Evolutionary conservation across 257 asterid genomes (phyloP), one percentile per base, ranked within the genome.

Genomic region (Salvia miltiorrhiza): DNA sequence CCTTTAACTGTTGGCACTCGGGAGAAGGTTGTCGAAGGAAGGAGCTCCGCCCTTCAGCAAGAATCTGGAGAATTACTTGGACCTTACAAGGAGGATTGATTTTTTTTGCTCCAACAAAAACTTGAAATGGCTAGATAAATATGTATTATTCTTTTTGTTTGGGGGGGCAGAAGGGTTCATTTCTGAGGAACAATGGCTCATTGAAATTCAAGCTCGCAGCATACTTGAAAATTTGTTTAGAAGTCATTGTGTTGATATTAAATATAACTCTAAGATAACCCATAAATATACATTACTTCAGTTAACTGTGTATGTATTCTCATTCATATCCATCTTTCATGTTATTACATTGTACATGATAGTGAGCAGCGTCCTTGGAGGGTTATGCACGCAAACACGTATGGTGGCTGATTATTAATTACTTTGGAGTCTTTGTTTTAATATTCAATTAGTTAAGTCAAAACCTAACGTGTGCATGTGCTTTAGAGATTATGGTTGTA

Each of bases 11-110:
- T 72, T 30, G 92, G 90, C 77, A 72, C 81, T 17, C 70, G 82
- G 8, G 83, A 78, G 21, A 77, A 73, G 28, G 55, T 23, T 23
- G 84, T 70, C 49, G 75, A 64, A 26, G 73, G 67, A 52, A 64
- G 73, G 60, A 61, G 76, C 78, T 63, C 86, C 28, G 35, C 82
- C 16, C 30, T 77, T 50, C 84, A 75, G 54, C 71, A 72, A 5
- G 90, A 81, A 60, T 56, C 78, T 17, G 76, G 73, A 69, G 89
- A 77, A 17, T 14, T 45, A 3, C 86, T 64, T 12, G 73, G 79
- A 17, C 28, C 81, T 13, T 80, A 76, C 53, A 91, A 85, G 81
- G 92, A 91, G 80, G 96, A 88, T 35, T 85, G 41, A 73, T 57
- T 70, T 71, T 74, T n/a, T 10, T 12, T 79, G 48, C 17, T 26